Percentiles rank a stretch among this genome's conserved stretches.
Conservation (phyloP, 257 asterid species). For the Nicotiana tomentosiformis region DNA sequence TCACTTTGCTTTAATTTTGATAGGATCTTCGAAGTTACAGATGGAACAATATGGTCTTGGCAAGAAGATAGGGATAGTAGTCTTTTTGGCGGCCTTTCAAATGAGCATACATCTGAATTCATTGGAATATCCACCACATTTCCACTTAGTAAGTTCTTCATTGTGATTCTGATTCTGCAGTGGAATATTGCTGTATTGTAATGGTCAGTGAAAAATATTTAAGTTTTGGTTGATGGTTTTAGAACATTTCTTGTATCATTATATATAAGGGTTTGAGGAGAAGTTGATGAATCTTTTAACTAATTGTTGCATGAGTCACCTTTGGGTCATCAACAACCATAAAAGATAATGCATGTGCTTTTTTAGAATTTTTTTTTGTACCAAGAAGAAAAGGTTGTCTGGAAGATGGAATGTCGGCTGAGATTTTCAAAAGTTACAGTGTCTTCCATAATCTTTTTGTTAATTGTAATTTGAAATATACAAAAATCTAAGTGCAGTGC, state of each 20-base stretch:
- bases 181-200: background rate
- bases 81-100: background rate
- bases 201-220: background rate
- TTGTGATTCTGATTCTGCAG: background rate
- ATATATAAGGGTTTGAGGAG: background rate
- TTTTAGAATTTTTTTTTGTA: background rate
- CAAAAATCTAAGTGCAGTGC: background rate
- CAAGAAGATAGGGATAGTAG: background rate
- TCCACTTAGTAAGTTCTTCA: background rate
- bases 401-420: background rate
- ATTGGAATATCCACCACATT: background rate
- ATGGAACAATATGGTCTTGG: background rate
- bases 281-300: background rate
- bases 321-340: background rate
- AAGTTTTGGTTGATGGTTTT: background rate
- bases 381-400: background rate
- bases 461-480: background rate
- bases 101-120: background rate
- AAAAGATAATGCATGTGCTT: background rate
- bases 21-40: background rate
- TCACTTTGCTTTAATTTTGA: conserved; percentile 2
- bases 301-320: conserved; percentile 10
- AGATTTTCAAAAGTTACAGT: too few species aligned
- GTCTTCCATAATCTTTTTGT: background rate
- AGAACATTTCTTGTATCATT: conserved; percentile 14